A percentile compares a stretch with the other conserved stretches of the same genome.
Evolutionary conservation across 2,329 filamentous ascomycete genomes (phyloP).

Genomic region (Colletotrichum camelliae): DNA sequence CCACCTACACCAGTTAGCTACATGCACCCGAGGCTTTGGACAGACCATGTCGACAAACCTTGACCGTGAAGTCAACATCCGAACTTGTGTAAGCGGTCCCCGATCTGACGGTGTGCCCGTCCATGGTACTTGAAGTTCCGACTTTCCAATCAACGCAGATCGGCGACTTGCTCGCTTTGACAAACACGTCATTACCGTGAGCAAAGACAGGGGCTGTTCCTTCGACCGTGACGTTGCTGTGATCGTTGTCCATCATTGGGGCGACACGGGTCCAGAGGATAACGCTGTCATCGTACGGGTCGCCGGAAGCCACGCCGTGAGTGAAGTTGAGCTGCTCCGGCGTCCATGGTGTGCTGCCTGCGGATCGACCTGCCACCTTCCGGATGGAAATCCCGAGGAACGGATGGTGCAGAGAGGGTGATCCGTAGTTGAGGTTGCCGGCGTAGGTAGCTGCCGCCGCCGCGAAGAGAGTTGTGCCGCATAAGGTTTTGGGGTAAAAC

Average conservation of each 20-base stretch:
- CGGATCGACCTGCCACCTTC: slow-evolving; percentile 62
- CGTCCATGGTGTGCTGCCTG: slow-evolving; percentile 44
- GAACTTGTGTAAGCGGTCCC: slow-evolving; percentile 72
- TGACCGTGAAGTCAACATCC: slow-evolving; percentile 78
- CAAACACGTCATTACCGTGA: slow-evolving; percentile 54
- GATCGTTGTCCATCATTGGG: slow-evolving; percentile 48
- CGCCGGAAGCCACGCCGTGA: slow-evolving; percentile 61
- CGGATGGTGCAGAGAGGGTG: slow-evolving; percentile 68
- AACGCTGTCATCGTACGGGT: slow-evolving; percentile 61
- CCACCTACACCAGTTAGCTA: slow-evolving; percentile 44
- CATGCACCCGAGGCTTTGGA: too few relatives aligned
- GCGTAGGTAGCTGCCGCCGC: background rate
- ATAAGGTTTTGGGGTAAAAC: background rate
- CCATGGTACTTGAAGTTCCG: slow-evolving; percentile 44
- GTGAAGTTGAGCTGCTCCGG: slow-evolving; percentile 64
- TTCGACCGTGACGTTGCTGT: slow-evolving; percentile 47
- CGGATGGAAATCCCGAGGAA: slow-evolving; percentile 68
- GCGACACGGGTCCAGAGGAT: slow-evolving; percentile 57
- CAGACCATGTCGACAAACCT: slow-evolving; percentile 35
- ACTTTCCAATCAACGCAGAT: slow-evolving; percentile 73
- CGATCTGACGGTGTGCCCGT: slow-evolving; percentile 47
- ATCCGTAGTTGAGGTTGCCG: slow-evolving; percentile 70
- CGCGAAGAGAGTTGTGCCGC: background rate
- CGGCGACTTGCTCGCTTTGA: slow-evolving; percentile 51
- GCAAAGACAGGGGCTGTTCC: slow-evolving; percentile 49